Base-by-base conservation (phyloP, 805 yeast species). In the Cyberlindnera euphorbiae region DNA sequence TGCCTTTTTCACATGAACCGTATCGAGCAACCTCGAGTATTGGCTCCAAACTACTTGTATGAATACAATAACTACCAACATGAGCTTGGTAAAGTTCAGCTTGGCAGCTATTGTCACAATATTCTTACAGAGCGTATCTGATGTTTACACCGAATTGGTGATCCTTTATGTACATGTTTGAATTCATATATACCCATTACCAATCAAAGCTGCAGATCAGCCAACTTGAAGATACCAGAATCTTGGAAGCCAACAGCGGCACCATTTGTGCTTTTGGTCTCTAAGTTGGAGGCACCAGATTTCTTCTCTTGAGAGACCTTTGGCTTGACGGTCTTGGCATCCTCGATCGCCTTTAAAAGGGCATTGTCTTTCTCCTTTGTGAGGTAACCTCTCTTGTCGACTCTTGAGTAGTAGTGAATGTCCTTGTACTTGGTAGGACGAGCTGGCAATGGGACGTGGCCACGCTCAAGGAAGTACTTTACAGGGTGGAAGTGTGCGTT, bases 381-480 rank as follows among this genome's bases (percentile, higher is more conserved):
- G 53, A 88, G 62, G 56, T 86, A 90, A 7, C 98, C 98, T 47
- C 87, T 73, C 53, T 77, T 77, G 25, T 68, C 77, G 2, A 73
- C 71, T 56, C 77, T 72, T 32, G 87, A 75, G 64, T 93, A 90
- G 60, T 70, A 86, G 39, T 76, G 77, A 38, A 90, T 79, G 53
- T 82, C 87, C 61, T 85, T 82, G 62, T 84, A 77, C 49, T 75
- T 78, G 8, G 81, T 82, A 11, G 98, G 98, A 60, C 88, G 77
- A 2, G 97, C 88, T 35, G 75, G 79, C 46, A 86, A 58, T 30
- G 97, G 97, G 12, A 89, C 59, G 46, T 87, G 77, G 13, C 94
- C 95, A 54, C 77, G 79, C 51, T 72, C 82, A 45, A 68, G 60
- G 32, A 83, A 58, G 49, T 79, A 82, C 59, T 79, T 69, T 31